A percentile compares a stretch with the other conserved stretches of the same genome.
Evolutionary conservation across 495 filamentous ascomycete species (phyloP).

Genomic region (Aspergillus bertholletiae): DNA sequence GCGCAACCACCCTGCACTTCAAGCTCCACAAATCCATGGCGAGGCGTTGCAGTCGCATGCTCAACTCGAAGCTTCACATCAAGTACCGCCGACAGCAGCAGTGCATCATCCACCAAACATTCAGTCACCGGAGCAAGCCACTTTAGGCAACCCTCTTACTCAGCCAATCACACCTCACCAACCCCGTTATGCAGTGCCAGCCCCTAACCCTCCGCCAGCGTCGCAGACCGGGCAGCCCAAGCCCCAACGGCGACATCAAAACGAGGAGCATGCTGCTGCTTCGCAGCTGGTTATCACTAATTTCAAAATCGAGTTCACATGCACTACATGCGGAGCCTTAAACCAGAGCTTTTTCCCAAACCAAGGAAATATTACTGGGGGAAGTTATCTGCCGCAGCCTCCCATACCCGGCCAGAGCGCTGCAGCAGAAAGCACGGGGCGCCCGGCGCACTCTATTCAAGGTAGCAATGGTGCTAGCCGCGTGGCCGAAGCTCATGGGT

Average conservation of each 20-base stretch:
- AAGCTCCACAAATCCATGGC: constrained; percentile 19
- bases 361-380: constrained; percentile 37
- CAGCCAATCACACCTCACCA: constrained; percentile 21
- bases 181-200: constrained; percentile 18
- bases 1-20: constrained; percentile 12
- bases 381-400: constrained; percentile 28
- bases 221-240: constrained; percentile 22
- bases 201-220: constrained; percentile 15
- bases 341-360: constrained; percentile 47
- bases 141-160: constrained; percentile 18
- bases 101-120: constrained; percentile 15
- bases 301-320: constrained; percentile 47
- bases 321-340: constrained; percentile 39
- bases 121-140: constrained; percentile 18
- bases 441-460: constrained; percentile 19
- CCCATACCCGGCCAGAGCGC: constrained; percentile 19
- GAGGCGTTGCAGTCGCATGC: constrained; percentile 22
- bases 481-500: constrained; percentile 37
- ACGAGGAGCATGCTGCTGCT: constrained; percentile 22
- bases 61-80: constrained; percentile 5
- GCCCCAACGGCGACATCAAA: constrained; percentile 21
- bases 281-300: constrained; percentile 36
- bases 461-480: constrained; percentile 31
- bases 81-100: not conserved
- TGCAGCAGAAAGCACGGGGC: constrained; percentile 18